Conservation (phyloP, 2,329 filamentous ascomycete species). For the Pyrenophora teres region DNA sequence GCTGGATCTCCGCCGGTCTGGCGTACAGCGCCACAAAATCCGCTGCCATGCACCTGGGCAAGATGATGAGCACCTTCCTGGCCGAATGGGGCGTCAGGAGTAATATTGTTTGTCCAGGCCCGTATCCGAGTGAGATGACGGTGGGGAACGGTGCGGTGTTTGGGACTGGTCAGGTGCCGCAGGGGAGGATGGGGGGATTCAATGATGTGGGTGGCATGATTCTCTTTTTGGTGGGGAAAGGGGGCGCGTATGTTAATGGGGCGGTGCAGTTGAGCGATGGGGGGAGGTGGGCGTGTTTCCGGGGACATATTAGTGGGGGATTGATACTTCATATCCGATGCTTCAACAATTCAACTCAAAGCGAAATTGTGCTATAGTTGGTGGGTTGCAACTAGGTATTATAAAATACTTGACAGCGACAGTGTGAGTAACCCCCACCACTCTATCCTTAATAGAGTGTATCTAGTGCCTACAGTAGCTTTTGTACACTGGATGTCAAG, state of each 20-base stretch:
- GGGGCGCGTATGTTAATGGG: slow-evolving; percentile 61
- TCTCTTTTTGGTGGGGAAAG: slow-evolving; percentile 57
- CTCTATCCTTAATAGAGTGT: no score
- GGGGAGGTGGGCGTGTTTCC: slow-evolving; percentile 45
- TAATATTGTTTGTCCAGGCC: slow-evolving; percentile 54
- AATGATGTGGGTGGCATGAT: slow-evolving; percentile 58
- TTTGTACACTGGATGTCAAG: no score
- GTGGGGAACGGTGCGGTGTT: slow-evolving; percentile 33
- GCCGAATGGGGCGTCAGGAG: slow-evolving; percentile 53
- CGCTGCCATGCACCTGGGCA: slow-evolving; percentile 52
- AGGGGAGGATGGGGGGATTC: slow-evolving; percentile 47
- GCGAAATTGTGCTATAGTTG: not conserved
- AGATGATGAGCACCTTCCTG: slow-evolving; percentile 51
- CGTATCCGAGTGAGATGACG: slow-evolving; percentile 54
- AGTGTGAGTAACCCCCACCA: no score
- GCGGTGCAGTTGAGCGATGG: slow-evolving; percentile 56
- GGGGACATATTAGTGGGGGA: slow-evolving; percentile 34
- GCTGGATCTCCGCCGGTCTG: slow-evolving; percentile 44
- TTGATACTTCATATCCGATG: not conserved
- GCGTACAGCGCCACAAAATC: slow-evolving; percentile 54
- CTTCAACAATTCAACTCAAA: no score
- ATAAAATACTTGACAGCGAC: no score
- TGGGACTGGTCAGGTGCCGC: slow-evolving; percentile 44
- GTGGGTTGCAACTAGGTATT: no score
- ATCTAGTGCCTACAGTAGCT: no score